A percentile compares a stretch with the other conserved stretches of the same genome.
Evolutionary conservation across 225 moss, liverwort and hornwort species (phyloP).

Genomic region (Straminergon stramineum): DNA sequence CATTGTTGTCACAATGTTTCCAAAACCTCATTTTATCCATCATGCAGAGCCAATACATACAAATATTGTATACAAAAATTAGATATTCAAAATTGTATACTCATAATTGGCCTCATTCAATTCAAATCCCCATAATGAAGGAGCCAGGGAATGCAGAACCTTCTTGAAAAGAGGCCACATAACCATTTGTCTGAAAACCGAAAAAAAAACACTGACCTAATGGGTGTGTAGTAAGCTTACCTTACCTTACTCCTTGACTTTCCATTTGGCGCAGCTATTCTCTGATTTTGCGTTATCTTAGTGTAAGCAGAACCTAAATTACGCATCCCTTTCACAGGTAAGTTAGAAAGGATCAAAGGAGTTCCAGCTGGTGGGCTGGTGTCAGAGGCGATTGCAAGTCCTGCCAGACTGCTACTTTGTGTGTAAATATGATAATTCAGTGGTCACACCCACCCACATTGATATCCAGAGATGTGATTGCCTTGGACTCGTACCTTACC

Average conservation of each 20-base stretch:
- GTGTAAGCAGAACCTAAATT: neutral
- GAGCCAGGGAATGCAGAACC: too few relatives aligned
- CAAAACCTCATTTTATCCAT: too few relatives aligned
- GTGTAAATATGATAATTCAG: neutral
- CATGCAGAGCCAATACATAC: too few relatives aligned
- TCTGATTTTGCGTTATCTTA: neutral
- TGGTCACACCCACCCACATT: conserved; percentile 18
- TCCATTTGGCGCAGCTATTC: neutral
- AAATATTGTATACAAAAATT: too few relatives aligned
- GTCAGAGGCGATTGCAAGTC: neutral
- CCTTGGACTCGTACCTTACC: neutral
- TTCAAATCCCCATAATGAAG: too few relatives aligned
- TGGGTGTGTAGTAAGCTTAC: too few relatives aligned
- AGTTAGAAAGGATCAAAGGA: neutral
- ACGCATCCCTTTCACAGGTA: neutral
- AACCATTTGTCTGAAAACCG: too few relatives aligned
- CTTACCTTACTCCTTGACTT: neutral
- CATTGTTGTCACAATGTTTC: too few relatives aligned
- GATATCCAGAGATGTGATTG: neutral
- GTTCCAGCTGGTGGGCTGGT: neutral
- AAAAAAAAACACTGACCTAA: too few relatives aligned
- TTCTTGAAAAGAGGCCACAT: too few relatives aligned
- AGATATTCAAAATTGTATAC: too few relatives aligned
- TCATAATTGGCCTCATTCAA: too few relatives aligned
- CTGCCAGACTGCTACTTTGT: neutral